A percentile compares a stretch with the other conserved stretches of the same genome.
These are phyloP conservation scores for Pistacia integerrima DNA, from an alignment of 345 rosid genomes.

Conservation along the genomic window DNA sequence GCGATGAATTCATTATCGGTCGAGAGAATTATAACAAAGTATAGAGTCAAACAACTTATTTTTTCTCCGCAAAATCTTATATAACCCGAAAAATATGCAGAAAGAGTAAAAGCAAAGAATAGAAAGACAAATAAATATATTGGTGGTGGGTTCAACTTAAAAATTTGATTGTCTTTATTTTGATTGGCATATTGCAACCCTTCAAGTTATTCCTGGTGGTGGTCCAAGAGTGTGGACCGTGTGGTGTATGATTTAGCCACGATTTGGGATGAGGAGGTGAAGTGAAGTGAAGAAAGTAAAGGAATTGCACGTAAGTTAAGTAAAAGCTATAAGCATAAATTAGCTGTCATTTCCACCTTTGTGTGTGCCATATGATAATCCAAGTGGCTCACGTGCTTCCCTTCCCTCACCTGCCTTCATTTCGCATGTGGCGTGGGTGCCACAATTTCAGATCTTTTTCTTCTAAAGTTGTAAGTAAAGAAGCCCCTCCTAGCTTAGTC, in stretches of 20 bases:
- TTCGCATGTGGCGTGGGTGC: not conserved
- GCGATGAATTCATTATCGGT: too few species aligned
- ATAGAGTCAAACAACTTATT: not conserved
- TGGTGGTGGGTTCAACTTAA: not conserved
- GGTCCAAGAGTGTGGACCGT: not conserved
- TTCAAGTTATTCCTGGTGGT: not conserved
- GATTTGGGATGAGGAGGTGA: not conserved
- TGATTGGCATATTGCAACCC: slow-evolving; percentile 8
- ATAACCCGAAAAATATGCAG: not conserved
- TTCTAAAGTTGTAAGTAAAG: not conserved
- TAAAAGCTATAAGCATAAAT: not conserved
- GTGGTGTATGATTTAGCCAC: not conserved
- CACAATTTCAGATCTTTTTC: not conserved
- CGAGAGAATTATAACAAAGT: not conserved
- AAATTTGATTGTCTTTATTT: not conserved
- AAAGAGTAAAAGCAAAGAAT: slow-evolving; percentile 17
- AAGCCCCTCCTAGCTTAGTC: not conserved
- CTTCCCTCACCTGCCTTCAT: not conserved
- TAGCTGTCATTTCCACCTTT: slow-evolving; percentile 15
- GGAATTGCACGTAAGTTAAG: not conserved
- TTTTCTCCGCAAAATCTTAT: not conserved
- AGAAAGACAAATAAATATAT: not conserved
- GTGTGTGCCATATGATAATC: not conserved
- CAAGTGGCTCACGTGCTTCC: slow-evolving; percentile 11
- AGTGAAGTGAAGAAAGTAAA: not conserved